Conservation (phyloP, 2,329 filamentous ascomycete species). For the Verticillium albo-atrum region DNA sequence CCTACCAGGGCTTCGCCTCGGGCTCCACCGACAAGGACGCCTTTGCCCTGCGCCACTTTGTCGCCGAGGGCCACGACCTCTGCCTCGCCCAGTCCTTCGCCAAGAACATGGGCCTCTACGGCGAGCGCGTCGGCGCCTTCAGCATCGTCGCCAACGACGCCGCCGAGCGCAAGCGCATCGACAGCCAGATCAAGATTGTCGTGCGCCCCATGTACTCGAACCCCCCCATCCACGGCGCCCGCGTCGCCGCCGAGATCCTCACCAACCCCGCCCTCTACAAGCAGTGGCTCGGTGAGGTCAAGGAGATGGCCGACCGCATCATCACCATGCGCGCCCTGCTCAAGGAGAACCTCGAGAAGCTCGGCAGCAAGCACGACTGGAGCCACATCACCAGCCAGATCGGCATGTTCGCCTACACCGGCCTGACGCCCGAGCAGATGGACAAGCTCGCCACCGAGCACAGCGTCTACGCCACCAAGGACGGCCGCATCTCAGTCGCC, state of each 20-base stretch:
- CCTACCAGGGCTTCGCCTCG: constrained; percentile 96
- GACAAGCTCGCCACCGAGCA: constrained; percentile 86
- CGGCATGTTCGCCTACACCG: constrained; percentile 99
- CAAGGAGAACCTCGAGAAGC: constrained; percentile 89
- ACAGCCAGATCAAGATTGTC: constrained; percentile 97
- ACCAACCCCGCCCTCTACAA: constrained; percentile 79
- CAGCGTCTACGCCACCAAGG: constrained; percentile 96
- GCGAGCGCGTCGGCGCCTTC: constrained; percentile 96
- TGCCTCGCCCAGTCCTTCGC: constrained; percentile 91
- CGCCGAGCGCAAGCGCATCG: constrained; percentile 92
- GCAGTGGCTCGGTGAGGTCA: constrained; percentile 95
- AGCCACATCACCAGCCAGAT: constrained; percentile 98
- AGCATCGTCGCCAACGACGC: constrained; percentile 80
- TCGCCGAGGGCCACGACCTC: constrained; percentile 85
- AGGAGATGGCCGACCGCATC: constrained; percentile 98
- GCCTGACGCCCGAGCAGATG: constrained; percentile 88
- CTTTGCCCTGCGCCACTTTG: constrained; percentile 89
- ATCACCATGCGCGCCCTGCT: constrained; percentile 95
- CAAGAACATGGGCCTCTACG: constrained; percentile 99
- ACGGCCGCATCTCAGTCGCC: constrained; percentile 80
- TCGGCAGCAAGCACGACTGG: constrained; percentile 97
- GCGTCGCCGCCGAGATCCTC: constrained; percentile 88
- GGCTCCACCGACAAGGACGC: constrained; percentile 90
- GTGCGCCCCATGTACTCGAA: constrained; percentile 97
- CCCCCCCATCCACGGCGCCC: constrained; percentile 93